Conservation (phyloP, 768 basidiomycete species). For the Paxillus ammoniavirescens region DNA sequence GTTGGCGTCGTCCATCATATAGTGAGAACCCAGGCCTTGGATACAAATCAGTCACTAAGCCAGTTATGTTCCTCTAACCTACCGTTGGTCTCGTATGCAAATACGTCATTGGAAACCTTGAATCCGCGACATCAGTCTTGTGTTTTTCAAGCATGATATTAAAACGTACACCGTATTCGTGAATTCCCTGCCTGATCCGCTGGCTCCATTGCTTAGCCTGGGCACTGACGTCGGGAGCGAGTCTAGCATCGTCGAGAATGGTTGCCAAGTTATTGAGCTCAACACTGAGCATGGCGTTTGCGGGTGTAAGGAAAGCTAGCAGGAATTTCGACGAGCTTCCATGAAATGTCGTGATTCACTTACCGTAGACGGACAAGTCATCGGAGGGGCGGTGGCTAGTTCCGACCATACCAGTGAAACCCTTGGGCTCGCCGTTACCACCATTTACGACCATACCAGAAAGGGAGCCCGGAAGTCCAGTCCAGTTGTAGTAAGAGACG, state of each 20-base stretch:
- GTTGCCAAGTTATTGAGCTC: conserved; percentile 61
- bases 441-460: conserved; percentile 62
- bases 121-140: neutral
- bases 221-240: conserved; percentile 49
- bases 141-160: neutral
- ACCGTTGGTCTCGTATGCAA: conserved; percentile 81
- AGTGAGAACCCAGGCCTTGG: conserved; percentile 62
- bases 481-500: conserved; percentile 82
- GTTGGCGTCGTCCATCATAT: conserved; percentile 86
- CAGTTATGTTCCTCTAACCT: conserved; percentile 3
- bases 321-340: neutral
- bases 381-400: conserved; percentile 79
- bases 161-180: conserved; percentile 52
- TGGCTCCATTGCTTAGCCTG: conserved; percentile 58
- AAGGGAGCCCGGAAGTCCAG: conserved; percentile 59
- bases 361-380: conserved; percentile 67
- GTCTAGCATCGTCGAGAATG: conserved; percentile 51
- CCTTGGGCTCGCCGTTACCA: conserved; percentile 77
- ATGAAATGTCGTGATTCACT: conserved; percentile 4
- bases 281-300: conserved; percentile 81
- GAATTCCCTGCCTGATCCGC: conserved; percentile 58
- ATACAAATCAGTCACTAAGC: neutral
- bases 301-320: conserved; percentile 71
- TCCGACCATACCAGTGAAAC: conserved; percentile 69
- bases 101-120: conserved; percentile 61